A percentile compares a stretch with the other conserved stretches of the same genome.
Evolutionary conservation across 768 basidiomycete genomes (phyloP).

Genomic region (Asterophora lycoperdoides): DNA sequence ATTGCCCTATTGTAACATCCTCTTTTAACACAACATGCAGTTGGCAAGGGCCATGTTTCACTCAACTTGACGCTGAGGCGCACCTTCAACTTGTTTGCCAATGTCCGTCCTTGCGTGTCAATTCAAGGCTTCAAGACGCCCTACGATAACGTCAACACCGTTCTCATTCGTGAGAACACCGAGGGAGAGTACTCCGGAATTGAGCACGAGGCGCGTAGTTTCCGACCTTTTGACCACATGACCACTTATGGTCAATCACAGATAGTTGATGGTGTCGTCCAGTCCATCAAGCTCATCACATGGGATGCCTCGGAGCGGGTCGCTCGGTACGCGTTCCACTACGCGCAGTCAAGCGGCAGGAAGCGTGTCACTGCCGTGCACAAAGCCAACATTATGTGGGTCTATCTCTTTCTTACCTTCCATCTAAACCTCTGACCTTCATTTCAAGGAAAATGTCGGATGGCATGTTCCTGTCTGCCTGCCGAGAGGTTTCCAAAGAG

Average conservation of each 20-base stretch:
- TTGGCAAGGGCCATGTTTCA: constrained; percentile 98
- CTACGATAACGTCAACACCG: constrained; percentile 97
- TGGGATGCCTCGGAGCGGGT: constrained; percentile 99
- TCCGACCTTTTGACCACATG: not conserved
- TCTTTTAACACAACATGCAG: constrained; percentile 35
- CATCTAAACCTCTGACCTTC: not conserved
- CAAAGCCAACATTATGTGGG: constrained; percentile 99
- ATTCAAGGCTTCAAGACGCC: constrained; percentile 97
- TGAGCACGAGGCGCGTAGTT: constrained; percentile 81
- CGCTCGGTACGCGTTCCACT: constrained; percentile 97
- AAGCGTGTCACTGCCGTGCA: constrained; percentile 97
- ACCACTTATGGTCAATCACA: constrained; percentile 23
- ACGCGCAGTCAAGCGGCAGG: constrained; percentile 83
- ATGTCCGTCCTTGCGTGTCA: constrained; percentile 94
- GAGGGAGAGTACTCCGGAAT: constrained; percentile 99
- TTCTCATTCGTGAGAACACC: constrained; percentile 98
- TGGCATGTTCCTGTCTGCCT: constrained; percentile 98
- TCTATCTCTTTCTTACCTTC: constrained; percentile 13
- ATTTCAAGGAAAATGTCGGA: constrained; percentile 95
- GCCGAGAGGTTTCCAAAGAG: constrained; percentile 92
- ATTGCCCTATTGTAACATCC: not conserved
- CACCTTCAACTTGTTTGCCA: constrained; percentile 98
- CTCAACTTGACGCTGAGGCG: constrained; percentile 94
- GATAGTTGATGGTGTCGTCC: constrained; percentile 96
- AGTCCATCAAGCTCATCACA: constrained; percentile 99